phyloP scores from a whole-genome alignment of 768 basidiomycete species.

The Termitomyces sp. region DNA sequence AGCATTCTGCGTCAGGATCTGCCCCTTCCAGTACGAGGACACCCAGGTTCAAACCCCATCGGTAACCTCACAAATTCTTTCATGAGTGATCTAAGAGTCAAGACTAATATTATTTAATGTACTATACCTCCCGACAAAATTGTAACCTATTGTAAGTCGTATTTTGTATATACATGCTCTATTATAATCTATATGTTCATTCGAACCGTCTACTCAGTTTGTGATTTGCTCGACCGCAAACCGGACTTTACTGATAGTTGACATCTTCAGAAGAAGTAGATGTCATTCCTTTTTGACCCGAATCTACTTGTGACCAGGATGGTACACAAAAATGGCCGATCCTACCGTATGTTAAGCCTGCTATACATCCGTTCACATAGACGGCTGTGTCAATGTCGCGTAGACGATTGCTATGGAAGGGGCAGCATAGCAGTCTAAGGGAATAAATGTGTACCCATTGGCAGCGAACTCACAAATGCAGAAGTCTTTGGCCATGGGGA shows the following conservation, averaged over 20 bases:
- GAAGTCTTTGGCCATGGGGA: too few relatives aligned
- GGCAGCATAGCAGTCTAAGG: too few relatives aligned
- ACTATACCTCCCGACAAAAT: neutral
- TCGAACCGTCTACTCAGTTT: neutral
- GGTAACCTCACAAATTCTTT: neutral
- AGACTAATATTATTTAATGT: neutral
- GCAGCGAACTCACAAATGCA: too few relatives aligned
- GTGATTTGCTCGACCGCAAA: neutral
- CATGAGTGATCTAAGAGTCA: neutral
- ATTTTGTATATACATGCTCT: neutral
- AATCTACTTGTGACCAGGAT: too few relatives aligned
- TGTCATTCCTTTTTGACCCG: neutral
- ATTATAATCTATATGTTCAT: neutral
- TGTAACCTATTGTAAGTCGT: neutral
- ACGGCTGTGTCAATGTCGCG: too few relatives aligned
- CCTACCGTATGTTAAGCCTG: too few relatives aligned
- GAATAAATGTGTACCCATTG: too few relatives aligned
- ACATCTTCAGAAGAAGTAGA: neutral
- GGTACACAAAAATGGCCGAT: too few relatives aligned
- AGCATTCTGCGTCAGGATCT: constrained; percentile 11
- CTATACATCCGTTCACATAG: too few relatives aligned
- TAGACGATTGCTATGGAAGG: neutral
- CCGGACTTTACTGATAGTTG: neutral
- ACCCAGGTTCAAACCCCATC: constrained; percentile 28
- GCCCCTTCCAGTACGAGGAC: constrained; percentile 11